Conservation (phyloP, 345 rosid genomes). For the Gossypium australe region DNA sequence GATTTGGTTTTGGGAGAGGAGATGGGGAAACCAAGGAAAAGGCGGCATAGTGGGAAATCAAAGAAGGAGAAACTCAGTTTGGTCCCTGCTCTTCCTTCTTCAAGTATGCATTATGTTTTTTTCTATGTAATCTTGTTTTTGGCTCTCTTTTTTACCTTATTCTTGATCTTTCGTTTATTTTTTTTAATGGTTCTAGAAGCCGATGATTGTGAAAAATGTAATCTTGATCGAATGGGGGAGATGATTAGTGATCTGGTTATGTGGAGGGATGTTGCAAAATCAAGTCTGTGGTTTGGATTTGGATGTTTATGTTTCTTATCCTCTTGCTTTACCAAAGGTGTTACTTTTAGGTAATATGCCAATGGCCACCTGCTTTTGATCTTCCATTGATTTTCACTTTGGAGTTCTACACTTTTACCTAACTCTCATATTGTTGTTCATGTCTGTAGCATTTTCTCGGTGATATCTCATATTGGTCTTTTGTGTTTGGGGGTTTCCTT, state of each 20-base stretch:
- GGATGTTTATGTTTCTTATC: constrained; percentile 76
- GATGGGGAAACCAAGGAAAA: constrained; percentile 42
- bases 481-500: constrained; percentile 71
- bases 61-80: constrained; percentile 68
- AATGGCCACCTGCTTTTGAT: not conserved
- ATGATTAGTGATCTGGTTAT: constrained; percentile 49
- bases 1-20: constrained; percentile 49
- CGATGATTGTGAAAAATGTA: constrained; percentile 45
- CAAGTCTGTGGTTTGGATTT: constrained; percentile 87
- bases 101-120: constrained; percentile 33
- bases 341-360: constrained; percentile 56
- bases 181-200: constrained; percentile 44
- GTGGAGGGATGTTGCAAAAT: constrained; percentile 86
- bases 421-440: constrained; percentile 7
- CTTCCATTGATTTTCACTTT: constrained; percentile 1
- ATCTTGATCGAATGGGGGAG: constrained; percentile 54
- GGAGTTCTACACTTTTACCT: not conserved
- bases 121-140: not conserved
- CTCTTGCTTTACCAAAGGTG: constrained; percentile 74
- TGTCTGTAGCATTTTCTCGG: constrained; percentile 58
- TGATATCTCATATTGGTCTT: constrained; percentile 72
- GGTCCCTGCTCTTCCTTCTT: constrained; percentile 39
- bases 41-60: constrained; percentile 43
- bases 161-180: not conserved
- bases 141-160: not conserved